Evolutionary conservation across 139 green algal species (phyloP).

Genomic region (Volvox africanus): DNA sequence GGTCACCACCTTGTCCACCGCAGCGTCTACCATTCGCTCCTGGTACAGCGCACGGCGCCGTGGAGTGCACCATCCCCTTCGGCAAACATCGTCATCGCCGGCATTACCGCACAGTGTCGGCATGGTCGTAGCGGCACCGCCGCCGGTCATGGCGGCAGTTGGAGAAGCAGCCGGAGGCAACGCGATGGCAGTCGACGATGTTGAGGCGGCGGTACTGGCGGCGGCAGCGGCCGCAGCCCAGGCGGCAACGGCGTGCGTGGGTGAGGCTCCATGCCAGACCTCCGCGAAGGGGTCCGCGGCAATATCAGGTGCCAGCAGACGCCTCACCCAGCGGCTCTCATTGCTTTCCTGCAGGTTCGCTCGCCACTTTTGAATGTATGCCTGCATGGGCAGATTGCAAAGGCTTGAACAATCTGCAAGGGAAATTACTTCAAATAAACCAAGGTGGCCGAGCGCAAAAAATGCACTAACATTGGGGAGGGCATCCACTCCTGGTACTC

Average conservation of each 20-base stretch:
- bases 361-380: not conserved
- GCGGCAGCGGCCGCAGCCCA: slow-evolving; percentile 2
- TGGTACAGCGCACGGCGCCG: not conserved
- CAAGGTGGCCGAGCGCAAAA: no score
- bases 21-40: slow-evolving; percentile 4
- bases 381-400: not conserved
- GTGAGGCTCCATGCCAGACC: not conserved
- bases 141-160: not conserved
- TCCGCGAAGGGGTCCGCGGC: not conserved
- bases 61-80: not conserved
- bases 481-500: no score
- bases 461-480: no score
- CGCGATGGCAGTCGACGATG: not conserved
- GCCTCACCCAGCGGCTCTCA: not conserved
- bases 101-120: not conserved
- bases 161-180: not conserved
- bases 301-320: not conserved
- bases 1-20: not conserved
- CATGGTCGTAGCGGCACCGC: not conserved
- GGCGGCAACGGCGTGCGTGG: not conserved
- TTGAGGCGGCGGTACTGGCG: not conserved
- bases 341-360: not conserved
- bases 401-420: no score
- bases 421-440: not conserved
- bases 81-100: not conserved